Base-by-base conservation (phyloP, 495 filamentous ascomycete genomes). In the Xylaria nigripes region DNA sequence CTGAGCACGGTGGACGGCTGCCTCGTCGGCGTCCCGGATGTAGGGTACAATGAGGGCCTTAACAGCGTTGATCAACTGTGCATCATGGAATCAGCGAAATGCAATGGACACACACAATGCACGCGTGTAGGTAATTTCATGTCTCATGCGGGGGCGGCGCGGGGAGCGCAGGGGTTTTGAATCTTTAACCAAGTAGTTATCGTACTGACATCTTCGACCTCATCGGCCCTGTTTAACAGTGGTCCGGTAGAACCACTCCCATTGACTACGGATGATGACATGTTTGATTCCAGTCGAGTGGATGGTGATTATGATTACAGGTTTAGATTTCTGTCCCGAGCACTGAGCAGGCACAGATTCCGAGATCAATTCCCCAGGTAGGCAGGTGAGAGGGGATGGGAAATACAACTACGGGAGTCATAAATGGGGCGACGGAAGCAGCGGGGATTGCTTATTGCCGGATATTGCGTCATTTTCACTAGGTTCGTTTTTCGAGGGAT, bases 1-100 rank as follows among this genome's bases (percentile, higher is more conserved):
- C 15, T 72, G 71, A 16, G 72, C 68, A 57, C 79, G 78, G 19
- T 65, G 61, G 12, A 66, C 59, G 21, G 75, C 74, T 50, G 83
- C 81, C 49, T 85, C 73, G 68, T 94, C 89, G 49, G 89, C 89
- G 12, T 78, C 75, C 40, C 76, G 79, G 58, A 95, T 85, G 68
- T 90, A 93, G 1, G 86, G 86, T 23, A 93, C 76, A 24, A 95
- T 75, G 30, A 90, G 78, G 27, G 79, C 72, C 75, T 89, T 79
- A 38, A 92, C 81, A 9, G 87, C 81, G 55, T 76, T 76, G 10
- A 95, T 72, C 29, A 93, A 78, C 89, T 92, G 56, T 7, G 5
- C 15, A 10, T 18, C n/a, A 25, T 13, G 24, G n/a, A 23, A 51
- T 41, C 16, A 57, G 40, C 10, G 30, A 44, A 16, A 18, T 40